Evolutionary conservation across 2,329 filamentous ascomycete genomes (phyloP).

Genomic region (Phaeosphaeria sp.): DNA sequence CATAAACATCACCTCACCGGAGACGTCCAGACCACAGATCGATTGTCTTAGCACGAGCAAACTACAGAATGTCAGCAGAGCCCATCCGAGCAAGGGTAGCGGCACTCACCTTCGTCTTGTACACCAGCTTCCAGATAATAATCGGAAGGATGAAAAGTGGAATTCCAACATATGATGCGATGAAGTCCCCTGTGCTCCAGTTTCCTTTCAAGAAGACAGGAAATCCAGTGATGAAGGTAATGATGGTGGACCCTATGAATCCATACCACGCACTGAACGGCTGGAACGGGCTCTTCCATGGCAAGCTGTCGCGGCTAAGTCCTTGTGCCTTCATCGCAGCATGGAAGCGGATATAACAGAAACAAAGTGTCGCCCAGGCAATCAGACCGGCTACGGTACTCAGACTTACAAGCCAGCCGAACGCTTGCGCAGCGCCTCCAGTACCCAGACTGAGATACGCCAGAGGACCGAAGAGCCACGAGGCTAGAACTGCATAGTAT

Average conservation of each 20-base stretch:
- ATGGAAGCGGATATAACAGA: conserved; percentile 73
- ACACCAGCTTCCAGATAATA: conserved; percentile 21
- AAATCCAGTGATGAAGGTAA: conserved; percentile 78
- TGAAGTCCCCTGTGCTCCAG: conserved; percentile 58
- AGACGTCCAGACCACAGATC: conserved; percentile 20
- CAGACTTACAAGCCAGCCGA: conserved; percentile 74
- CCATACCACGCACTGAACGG: conserved; percentile 72
- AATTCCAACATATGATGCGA: conserved; percentile 62
- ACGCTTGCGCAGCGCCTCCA: conserved; percentile 65
- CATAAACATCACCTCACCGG: background rate
- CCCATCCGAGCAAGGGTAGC: background rate
- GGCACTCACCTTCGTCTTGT: conserved; percentile 18
- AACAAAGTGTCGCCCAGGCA: conserved; percentile 57
- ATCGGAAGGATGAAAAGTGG: conserved; percentile 31
- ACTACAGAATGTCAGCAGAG: conserved; percentile 10
- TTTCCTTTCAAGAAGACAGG: conserved; percentile 71
- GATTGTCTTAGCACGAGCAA: conserved; percentile 18
- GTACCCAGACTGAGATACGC: conserved; percentile 76
- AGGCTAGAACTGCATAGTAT: conserved; percentile 67
- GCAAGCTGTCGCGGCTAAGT: conserved; percentile 62
- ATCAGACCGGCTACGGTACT: conserved; percentile 69
- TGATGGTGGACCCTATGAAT: conserved; percentile 64
- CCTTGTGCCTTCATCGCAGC: conserved; percentile 70
- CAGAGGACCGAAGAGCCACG: conserved; percentile 62
- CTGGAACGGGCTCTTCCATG: conserved; percentile 71